Evolutionary conservation across 2,329 filamentous ascomycete genomes (phyloP).

Genomic region (Neonectria hederae): DNA sequence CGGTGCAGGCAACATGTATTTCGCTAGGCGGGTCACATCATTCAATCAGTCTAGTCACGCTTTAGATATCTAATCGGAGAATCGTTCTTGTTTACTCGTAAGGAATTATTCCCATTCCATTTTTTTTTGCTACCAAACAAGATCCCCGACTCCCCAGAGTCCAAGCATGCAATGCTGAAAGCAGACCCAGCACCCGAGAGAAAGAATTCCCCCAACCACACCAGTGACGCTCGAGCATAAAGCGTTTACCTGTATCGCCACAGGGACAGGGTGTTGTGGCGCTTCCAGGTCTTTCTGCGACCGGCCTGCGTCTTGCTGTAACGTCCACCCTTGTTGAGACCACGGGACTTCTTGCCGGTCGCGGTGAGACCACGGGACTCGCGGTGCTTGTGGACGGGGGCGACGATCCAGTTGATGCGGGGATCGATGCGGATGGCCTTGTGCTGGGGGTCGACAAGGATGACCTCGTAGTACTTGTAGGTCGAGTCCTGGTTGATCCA

Average conservation of each 20-base stretch:
- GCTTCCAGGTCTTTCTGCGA: slow-evolving; percentile 99
- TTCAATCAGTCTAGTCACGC: slow-evolving; percentile 1
- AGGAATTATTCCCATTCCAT: slow-evolving; percentile 47
- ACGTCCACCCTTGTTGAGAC: slow-evolving; percentile 98
- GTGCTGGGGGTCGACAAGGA: slow-evolving; percentile 99
- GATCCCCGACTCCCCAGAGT: slow-evolving; percentile 46
- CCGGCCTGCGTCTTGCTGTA: slow-evolving; percentile 99
- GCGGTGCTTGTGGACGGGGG: slow-evolving; percentile 99
- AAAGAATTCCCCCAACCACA: slow-evolving; percentile 34
- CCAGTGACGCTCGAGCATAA: slow-evolving; percentile 26
- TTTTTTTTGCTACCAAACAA: slow-evolving; percentile 44
- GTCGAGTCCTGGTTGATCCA: slow-evolving; percentile 99
- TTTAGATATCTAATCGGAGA: slow-evolving; percentile 31
- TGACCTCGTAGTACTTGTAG: slow-evolving; percentile 99
- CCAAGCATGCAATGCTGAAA: slow-evolving; percentile 46
- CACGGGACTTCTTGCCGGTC: slow-evolving; percentile 99
- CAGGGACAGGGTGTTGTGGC: slow-evolving; percentile 98
- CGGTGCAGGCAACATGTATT: too few relatives aligned
- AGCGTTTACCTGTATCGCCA: slow-evolving; percentile 90
- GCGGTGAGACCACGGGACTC: slow-evolving; percentile 96
- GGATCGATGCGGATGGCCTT: slow-evolving; percentile 99
- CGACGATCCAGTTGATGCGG: slow-evolving; percentile 99
- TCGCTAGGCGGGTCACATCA: too few relatives aligned
- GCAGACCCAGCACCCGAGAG: slow-evolving; percentile 41
- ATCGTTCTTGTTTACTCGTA: slow-evolving; percentile 40